These are phyloP conservation scores for Yarrowia keelungensis DNA, from an alignment of 805 yeast species.

Conservation along the genomic window DNA sequence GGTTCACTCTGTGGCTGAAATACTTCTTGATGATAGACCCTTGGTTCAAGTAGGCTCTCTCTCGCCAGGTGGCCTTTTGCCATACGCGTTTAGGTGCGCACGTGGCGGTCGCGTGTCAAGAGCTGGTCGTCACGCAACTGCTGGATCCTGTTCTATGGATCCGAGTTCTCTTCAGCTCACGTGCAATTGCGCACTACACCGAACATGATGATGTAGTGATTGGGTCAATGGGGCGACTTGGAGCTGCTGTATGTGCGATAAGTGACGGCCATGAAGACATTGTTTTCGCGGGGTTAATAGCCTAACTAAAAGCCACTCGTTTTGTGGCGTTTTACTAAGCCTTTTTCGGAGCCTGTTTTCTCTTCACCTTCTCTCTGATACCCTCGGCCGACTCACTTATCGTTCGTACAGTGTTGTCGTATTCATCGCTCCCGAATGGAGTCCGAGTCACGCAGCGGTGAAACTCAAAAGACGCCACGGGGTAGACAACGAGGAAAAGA, in stretches of 20 bases:
- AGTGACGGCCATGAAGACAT: too few species aligned
- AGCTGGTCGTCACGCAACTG: neutral
- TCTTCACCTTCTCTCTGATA: neutral
- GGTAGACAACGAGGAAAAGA: slow-evolving; percentile 7
- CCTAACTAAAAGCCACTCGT: slow-evolving; percentile 8
- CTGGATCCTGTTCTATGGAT: too few species aligned
- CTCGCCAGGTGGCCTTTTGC: slow-evolving; percentile 7
- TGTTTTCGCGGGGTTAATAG: neutral
- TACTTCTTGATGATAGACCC: neutral
- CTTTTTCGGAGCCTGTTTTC: neutral
- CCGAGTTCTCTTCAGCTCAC: slow-evolving; percentile 4
- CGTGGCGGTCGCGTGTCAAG: slow-evolving; percentile 6
- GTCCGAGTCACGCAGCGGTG: slow-evolving; percentile 27
- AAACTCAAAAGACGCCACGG: slow-evolving; percentile 31
- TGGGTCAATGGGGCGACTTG: too few species aligned
- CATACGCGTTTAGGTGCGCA: slow-evolving; percentile 9
- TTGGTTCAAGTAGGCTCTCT: neutral
- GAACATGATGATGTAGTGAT: slow-evolving; percentile 1
- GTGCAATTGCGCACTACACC: slow-evolving; percentile 37
- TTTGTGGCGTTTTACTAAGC: slow-evolving; percentile 19
- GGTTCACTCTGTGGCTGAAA: slow-evolving; percentile 37
- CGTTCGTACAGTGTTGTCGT: slow-evolving; percentile 11
- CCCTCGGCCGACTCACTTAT: slow-evolving; percentile 14
- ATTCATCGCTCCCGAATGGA: slow-evolving; percentile 31
- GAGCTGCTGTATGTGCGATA: too few species aligned